Base-by-base conservation (phyloP, 495 filamentous ascomycete species). In the Lichina pygmaea region DNA sequence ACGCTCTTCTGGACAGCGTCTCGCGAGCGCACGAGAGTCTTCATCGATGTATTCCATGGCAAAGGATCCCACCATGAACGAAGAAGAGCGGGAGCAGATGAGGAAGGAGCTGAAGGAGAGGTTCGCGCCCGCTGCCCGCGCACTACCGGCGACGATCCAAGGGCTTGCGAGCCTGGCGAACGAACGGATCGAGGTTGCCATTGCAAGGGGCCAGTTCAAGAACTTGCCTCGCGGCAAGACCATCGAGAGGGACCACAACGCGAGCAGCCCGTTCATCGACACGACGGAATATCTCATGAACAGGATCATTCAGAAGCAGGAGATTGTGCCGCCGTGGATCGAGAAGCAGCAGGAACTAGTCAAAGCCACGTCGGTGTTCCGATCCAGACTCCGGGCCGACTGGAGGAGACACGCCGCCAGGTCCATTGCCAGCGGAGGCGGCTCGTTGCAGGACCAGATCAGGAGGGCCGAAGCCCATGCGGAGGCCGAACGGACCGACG, bases 241-340 rank as follows among this genome's bases (percentile, higher is more conserved):
- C 11, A 66, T 81, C 1, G 71, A 86, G 58, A 63, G 75, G 15
- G 86, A 93, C 55, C 63, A 83, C 44, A 76, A 82, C 53, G 80
- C 80, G 2, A 77, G 75, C 49, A 89, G 75, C 54, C 84, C 91
- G 0, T 97, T 89, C 55, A 68, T 95, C 34, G 85, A 95, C 56
- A 95, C 89, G 1, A 95, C 91, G 0, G 86, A 93, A 59, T 94
- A 93, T 56, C 81, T 95, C 52, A 77, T 97, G 76, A 97, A 97
- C 57, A 92, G 91, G 61, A 94, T 95, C 55, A 94, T 97, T 50
- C 78, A 94, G 61, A 78, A 80, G 46, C 89, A 97, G 57, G 89
- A 81, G 8, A 74, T 82, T 41, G 74, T 78, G 4, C 78, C 78
- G 0, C 78, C 77, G 0, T 84, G 78, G 91, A 94, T 97, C 43